phyloP scores from a whole-genome alignment of 2,329 filamentous ascomycete species.

The Neophaeococcomyces aloes region DNA sequence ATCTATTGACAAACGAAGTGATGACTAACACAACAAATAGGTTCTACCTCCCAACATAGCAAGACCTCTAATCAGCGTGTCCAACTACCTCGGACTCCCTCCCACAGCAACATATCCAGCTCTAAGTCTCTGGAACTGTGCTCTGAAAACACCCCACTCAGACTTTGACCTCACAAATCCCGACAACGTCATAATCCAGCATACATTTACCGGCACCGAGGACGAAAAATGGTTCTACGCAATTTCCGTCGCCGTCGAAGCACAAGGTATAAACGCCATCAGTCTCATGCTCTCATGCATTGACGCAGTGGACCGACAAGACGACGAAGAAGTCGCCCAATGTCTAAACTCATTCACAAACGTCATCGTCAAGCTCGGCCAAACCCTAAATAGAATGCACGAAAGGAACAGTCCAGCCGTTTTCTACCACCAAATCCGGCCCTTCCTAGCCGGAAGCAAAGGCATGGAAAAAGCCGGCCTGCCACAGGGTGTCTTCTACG shows the following conservation, averaged over 20 bases:
- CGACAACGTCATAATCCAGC: constrained; percentile 26
- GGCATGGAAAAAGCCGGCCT: constrained; percentile 43
- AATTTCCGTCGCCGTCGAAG: constrained; percentile 44
- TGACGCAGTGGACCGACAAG: constrained; percentile 32
- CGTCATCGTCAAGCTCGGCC: constrained; percentile 33
- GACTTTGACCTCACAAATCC: constrained; percentile 27
- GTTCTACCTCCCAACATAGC: constrained; percentile 29
- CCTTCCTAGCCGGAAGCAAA: constrained; percentile 43
- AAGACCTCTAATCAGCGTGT: constrained; percentile 29
- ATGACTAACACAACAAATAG: constrained; percentile 18
- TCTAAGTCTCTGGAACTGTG: constrained; percentile 33
- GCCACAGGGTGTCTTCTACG: constrained; percentile 43
- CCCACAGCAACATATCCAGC: constrained; percentile 36
- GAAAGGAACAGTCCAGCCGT: constrained; percentile 38
- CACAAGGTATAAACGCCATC: constrained; percentile 38
- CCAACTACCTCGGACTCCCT: constrained; percentile 28
- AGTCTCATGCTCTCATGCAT: constrained; percentile 39
- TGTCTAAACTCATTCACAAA: constrained; percentile 32
- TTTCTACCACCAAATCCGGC: constrained; percentile 44
- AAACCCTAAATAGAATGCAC: constrained; percentile 41
- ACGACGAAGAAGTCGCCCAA: constrained; percentile 29
- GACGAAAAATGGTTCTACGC: constrained; percentile 42
- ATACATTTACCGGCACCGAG: constrained; percentile 30
- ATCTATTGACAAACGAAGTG: too few relatives aligned
- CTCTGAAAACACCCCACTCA: constrained; percentile 1